These are phyloP conservation scores for Lichtheimia ramosa DNA, from an alignment of 371 early-diverging fungal species.

Conservation along the genomic window DNA sequence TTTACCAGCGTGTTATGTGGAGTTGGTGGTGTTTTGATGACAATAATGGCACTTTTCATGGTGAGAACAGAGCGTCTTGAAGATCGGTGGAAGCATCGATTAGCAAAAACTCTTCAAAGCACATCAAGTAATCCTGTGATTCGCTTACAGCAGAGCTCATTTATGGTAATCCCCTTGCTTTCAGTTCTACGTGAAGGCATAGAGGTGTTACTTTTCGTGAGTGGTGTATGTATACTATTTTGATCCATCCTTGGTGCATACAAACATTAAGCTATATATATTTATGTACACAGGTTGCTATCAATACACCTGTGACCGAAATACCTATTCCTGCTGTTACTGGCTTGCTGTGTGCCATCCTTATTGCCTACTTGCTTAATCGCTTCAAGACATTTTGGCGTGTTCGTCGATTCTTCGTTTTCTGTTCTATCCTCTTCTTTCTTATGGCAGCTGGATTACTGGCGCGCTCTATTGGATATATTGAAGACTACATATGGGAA, in stretches of 20 bases:
- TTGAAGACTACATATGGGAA: conserved; percentile 62
- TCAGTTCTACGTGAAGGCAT: conserved; percentile 84
- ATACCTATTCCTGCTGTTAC: conserved; percentile 77
- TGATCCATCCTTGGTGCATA: conserved; percentile 55
- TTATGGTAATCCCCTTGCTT: conserved; percentile 75
- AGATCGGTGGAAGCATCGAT: conserved; percentile 67
- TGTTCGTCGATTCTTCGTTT: conserved; percentile 75
- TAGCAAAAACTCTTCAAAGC: conserved; percentile 50
- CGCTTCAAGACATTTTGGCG: conserved; percentile 66
- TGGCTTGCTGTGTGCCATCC: conserved; percentile 66
- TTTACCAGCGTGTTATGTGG: conserved; percentile 80
- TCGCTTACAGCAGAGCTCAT: conserved; percentile 50
- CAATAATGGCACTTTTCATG: conserved; percentile 73
- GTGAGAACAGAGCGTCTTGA: conserved; percentile 68
- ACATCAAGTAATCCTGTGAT: conserved; percentile 18
- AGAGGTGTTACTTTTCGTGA: conserved; percentile 79
- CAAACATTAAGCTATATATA: conserved; percentile 56
- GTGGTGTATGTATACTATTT: conserved; percentile 65
- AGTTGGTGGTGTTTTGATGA: conserved; percentile 67
- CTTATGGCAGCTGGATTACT: conserved; percentile 79
- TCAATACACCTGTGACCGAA: conserved; percentile 61
- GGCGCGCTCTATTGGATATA: conserved; percentile 51
- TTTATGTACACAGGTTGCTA: conserved; percentile 64
- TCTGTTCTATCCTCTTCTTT: conserved; percentile 69
- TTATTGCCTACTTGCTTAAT: conserved; percentile 72